Base-by-base conservation (phyloP, 2,329 filamentous ascomycete genomes). In the Pyrenophora seminiperda region DNA sequence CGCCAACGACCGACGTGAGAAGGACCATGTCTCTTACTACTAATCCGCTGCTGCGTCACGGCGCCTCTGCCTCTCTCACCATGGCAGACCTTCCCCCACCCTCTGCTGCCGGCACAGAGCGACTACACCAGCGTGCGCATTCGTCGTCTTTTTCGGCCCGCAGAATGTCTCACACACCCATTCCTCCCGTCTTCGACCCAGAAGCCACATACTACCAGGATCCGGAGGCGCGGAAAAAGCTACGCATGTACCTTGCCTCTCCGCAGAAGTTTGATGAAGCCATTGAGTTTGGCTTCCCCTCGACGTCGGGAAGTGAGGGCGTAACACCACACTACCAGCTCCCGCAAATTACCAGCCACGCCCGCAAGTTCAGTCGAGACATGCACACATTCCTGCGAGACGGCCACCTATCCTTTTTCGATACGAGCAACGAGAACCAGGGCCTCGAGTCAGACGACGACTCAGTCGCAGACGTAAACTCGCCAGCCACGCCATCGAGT, bases 251-350 rank as follows among this genome's bases (percentile, higher is more conserved):
- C 65, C 82, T 96, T 15, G 89, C 90, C 6, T 96, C 91, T 1
- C 89, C 92, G 1, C 90, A 96, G 61, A 96, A 96, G 69, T 97
- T 97, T 62, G 93, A 97, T 68, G 93, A 97, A 73, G 91, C 90
- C 1, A 83, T 97, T 43, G 90, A 96, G 69, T 97, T 95, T 73
- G 93, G 93, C 0, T 97, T 97, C 63, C 91, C 91, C 0, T 85
- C 87, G 0, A 78, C 61, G 18, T 37, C 66, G 27, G 54, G 54
- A 9, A 45, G 63, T 43, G 62, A 67, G 42, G 47, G 50, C 19
- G 41, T 51, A 32, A 43, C 51, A 5, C 61, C 63, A 13, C 62
- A 63, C 37, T 72, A 65, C 42, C 58, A 68, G 32, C 61, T 70
- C 13, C 65, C 71, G 15, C 71, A 72, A 6, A 68, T 72, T 14